These are phyloP conservation scores for Pyracantha coccinea DNA, from an alignment of 331 rosid genomes.

Conservation along the genomic window DNA sequence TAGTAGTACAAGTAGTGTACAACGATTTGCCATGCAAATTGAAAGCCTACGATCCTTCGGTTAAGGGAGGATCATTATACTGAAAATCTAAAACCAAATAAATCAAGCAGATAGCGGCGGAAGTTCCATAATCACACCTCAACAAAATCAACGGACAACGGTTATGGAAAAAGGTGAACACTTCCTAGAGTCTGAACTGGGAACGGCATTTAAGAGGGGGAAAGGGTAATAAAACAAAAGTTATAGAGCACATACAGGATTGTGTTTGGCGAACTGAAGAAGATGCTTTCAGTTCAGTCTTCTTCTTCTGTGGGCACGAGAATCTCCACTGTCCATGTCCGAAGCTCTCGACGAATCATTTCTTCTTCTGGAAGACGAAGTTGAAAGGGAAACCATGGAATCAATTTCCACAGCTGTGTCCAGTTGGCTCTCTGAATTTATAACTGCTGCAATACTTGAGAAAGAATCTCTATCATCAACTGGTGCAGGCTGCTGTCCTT, in stretches of 20 bases:
- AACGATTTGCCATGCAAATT: conserved; percentile 11
- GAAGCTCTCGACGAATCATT: conserved; percentile 58
- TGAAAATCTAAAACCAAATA: conserved; percentile 7
- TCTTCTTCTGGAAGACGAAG: conserved; percentile 88
- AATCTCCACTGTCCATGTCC: conserved; percentile 88
- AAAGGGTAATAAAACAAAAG: neutral
- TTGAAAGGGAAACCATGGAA: conserved; percentile 77
- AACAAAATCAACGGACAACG: conserved; percentile 19
- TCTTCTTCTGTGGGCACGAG: conserved; percentile 80
- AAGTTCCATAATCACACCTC: conserved; percentile 20
- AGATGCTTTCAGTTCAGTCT: conserved; percentile 48
- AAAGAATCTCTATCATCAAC: conserved; percentile 80
- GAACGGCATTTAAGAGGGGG: neutral
- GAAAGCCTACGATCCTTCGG: conserved; percentile 5
- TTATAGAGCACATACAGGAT: conserved; percentile 10
- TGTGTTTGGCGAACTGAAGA: conserved; percentile 13
- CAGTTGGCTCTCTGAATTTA: conserved; percentile 73
- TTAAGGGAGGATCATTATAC: conserved; percentile 6
- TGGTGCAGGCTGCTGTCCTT: conserved; percentile 47
- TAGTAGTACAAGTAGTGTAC: conserved; percentile 5
- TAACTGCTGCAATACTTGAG: conserved; percentile 66
- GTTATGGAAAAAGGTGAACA: conserved; percentile 13
- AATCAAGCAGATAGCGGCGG: conserved; percentile 5
- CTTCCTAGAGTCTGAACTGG: conserved; percentile 17
- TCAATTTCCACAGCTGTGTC: conserved; percentile 87